Conservation (phyloP, 768 basidiomycete genomes). For the Pisolithus orientalis region DNA sequence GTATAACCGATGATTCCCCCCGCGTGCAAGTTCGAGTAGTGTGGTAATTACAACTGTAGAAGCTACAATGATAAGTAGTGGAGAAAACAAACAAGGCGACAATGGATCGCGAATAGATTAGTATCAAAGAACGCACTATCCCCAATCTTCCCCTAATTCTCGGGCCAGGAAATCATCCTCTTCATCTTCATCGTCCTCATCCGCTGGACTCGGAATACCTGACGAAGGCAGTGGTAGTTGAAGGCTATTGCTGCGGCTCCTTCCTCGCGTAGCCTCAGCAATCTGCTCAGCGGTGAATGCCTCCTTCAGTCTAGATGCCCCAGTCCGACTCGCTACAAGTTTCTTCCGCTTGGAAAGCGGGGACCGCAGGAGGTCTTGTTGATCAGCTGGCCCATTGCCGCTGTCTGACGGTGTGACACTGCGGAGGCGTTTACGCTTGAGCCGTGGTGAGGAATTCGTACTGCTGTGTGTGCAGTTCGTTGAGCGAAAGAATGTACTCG, state of each 20-base stretch:
- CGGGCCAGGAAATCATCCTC: conserved; percentile 81
- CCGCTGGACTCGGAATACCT: conserved; percentile 24
- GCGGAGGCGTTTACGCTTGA: conserved; percentile 63
- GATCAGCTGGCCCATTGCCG: conserved; percentile 29
- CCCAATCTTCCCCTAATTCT: conserved; percentile 72
- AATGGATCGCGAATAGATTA: conserved; percentile 1
- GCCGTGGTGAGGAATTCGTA: conserved; percentile 34
- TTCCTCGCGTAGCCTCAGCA: conserved; percentile 7
- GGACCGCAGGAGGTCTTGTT: conserved; percentile 48
- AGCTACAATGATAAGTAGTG: conserved; percentile 16
- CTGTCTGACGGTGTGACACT: conserved; percentile 66
- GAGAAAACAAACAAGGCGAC: conserved; percentile 6
- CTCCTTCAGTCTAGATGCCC: conserved; percentile 65
- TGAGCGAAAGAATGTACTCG: conserved; percentile 13
- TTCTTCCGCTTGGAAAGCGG: conserved; percentile 81
- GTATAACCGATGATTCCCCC: neutral
- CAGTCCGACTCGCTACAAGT: conserved; percentile 56
- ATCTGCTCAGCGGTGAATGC: conserved; percentile 53
- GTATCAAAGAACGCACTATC: conserved; percentile 35
- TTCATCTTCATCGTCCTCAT: conserved; percentile 46
- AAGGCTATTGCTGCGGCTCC: conserved; percentile 20
- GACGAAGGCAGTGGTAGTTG: conserved; percentile 5
- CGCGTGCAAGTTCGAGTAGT: conserved; percentile 5
- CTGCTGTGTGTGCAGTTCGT: conserved; percentile 21
- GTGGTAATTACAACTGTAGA: conserved; percentile 14